Evolutionary conservation across 768 basidiomycete species (phyloP), one percentile per base, ranked within the genome.

Genomic region (Boletellus ananiceps): DNA sequence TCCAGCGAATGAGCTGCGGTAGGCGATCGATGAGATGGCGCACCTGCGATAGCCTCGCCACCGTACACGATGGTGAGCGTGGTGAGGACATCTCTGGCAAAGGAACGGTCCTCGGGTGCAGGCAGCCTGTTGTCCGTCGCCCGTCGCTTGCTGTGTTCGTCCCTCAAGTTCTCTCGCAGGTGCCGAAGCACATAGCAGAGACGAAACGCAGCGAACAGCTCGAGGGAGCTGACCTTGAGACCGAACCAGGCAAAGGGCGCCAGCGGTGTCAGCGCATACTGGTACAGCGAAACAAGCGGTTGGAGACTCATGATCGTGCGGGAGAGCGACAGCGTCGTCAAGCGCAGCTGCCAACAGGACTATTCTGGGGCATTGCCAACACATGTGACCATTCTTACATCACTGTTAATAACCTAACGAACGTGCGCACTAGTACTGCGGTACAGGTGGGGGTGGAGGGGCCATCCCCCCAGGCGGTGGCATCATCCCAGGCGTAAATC

Each of bases 61-160:
- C 87, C 88, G 59, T 82, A 89, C 1, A 89, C 86, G 25, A 90
- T 81, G 13, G 80, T 67, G 29, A 86, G 68, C 3, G 82, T 82
- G 0, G 84, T 75, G 5, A 75, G 63, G 15, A 77, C 62, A 55
- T 79, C 80, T 58, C 81, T 78, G 32, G 75, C 72, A 52, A 86
- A 82, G 4, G 84, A 83, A 14, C 69, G 70, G 35, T 71, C 64
- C 56, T 83, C 84, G 9, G 74, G 48, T 4, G 63, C 64, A 8
- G 60, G 53, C 4, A 55, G 47, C 16, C 59, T 64, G 38, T 67
- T 69, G 51, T 75, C 72, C 18, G 55, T 61, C 35, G 54, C 54
- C n/a, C 47, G 51, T 40, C 63, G 71, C 12, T 67, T 63, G 38
- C 73, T 57, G 58, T 84, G 80, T 53, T 76, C 70, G 3, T 60